phyloP scores from a whole-genome alignment of 1,284 basidiomycete genomes.

The Tilletia horrida region DNA sequence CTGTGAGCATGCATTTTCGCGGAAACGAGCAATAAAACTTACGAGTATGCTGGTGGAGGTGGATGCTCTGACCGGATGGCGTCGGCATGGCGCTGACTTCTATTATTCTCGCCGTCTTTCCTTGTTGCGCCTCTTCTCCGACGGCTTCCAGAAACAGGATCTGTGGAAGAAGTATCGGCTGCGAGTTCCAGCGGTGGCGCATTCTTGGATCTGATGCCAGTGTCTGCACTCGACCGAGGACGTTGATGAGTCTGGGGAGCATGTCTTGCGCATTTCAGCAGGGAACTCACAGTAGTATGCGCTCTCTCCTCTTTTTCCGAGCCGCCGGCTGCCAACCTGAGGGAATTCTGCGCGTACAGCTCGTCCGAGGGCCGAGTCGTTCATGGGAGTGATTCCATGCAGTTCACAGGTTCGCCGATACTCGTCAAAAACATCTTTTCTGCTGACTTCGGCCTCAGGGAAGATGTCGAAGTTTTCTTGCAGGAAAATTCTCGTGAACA shows the following conservation, averaged over 20 bases:
- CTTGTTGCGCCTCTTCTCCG: neutral
- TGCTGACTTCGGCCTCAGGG: neutral
- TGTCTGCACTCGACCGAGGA: neutral
- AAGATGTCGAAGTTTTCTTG: neutral
- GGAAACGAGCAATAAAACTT: neutral
- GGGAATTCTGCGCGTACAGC: constrained; percentile 8
- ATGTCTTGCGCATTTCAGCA: neutral
- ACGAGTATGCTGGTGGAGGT: constrained; percentile 12
- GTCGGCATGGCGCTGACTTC: neutral
- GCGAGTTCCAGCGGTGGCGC: neutral
- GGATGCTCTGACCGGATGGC: neutral
- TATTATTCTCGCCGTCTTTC: neutral
- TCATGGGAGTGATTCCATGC: neutral
- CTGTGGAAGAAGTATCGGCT: neutral
- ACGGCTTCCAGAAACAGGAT: neutral
- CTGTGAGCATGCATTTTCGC: neutral
- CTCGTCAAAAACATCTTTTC: neutral
- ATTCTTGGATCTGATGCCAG: neutral
- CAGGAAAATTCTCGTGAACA: constrained; percentile 1
- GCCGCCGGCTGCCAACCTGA: constrained; percentile 8
- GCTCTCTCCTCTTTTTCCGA: constrained; percentile 7
- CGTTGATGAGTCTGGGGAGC: neutral
- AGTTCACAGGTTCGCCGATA: neutral
- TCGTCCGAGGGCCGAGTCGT: constrained; percentile 9
- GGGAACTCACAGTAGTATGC: constrained; percentile 9